These are phyloP conservation scores for Vicia sativa DNA, from an alignment of 306 rosid species.

Conservation along the genomic window DNA sequence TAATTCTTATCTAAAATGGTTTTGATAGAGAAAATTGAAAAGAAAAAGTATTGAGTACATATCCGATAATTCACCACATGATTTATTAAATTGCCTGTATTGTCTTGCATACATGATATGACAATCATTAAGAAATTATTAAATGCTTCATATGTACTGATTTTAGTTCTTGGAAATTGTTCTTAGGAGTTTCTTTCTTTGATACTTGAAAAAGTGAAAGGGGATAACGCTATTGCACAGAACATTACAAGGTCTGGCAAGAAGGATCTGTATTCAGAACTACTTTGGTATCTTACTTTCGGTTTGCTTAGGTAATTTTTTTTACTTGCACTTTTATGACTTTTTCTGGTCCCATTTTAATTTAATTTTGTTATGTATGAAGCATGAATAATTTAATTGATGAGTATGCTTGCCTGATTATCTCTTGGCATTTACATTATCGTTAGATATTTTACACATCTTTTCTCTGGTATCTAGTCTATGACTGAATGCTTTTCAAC, in stretches of 20 bases:
- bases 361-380: constrained; percentile 24
- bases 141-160: constrained; percentile 14
- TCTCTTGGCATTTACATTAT: constrained; percentile 27
- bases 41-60: neutral
- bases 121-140: neutral
- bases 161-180: constrained; percentile 30
- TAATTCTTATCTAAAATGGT: neutral
- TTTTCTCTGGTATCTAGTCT: constrained; percentile 35
- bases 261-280: constrained; percentile 83
- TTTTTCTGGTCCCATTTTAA: constrained; percentile 24
- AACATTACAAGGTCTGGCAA: constrained; percentile 85
- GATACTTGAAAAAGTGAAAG: constrained; percentile 66
- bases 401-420: constrained; percentile 8
- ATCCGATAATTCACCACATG: neutral
- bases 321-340: constrained; percentile 9
- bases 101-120: constrained; percentile 3
- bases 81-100: neutral
- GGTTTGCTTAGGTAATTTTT: constrained; percentile 69
- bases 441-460: constrained; percentile 16
- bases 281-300: constrained; percentile 75
- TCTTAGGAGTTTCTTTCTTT: constrained; percentile 61
- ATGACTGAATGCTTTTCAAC: constrained; percentile 24
- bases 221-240: constrained; percentile 58
- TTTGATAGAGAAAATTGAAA: constrained; percentile 5
- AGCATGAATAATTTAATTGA: constrained; percentile 24